Conservation (phyloP, 2,329 filamentous ascomycete species). For the Pleurostoma richardsiae region DNA sequence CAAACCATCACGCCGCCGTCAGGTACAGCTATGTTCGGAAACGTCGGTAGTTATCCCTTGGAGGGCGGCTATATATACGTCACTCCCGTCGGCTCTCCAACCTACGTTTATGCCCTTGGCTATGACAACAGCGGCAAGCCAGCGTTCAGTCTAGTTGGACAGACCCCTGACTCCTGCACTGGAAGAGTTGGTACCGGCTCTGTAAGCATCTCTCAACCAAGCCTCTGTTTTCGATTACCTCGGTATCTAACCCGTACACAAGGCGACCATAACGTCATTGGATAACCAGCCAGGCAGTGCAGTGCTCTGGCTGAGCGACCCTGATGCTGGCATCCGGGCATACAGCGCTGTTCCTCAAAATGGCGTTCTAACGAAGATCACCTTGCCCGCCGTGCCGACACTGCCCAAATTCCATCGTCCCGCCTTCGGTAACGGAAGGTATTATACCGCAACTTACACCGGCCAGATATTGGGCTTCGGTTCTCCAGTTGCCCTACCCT, state of each 20-base stretch:
- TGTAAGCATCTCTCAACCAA: no score
- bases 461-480: conserved; percentile 26
- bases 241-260: background rate
- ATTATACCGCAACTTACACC: conserved; percentile 24
- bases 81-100: conserved; percentile 23
- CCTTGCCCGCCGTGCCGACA: conserved; percentile 28
- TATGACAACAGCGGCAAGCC: conserved; percentile 21
- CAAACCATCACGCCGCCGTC: conserved; percentile 32
- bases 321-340: conserved; percentile 28
- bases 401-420: conserved; percentile 31
- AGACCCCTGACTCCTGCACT: conserved; percentile 15
- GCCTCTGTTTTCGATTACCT: no score
- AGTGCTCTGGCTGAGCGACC: conserved; percentile 33
- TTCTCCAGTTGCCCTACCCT: conserved; percentile 32
- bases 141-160: conserved; percentile 23
- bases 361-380: conserved; percentile 25
- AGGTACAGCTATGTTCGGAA: conserved; percentile 40
- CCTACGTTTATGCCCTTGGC: conserved; percentile 25
- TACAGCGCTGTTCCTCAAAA: conserved; percentile 32
- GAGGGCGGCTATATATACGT: conserved; percentile 45
- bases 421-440: conserved; percentile 33
- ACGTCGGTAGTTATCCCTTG: conserved; percentile 40
- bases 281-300: conserved; percentile 28
- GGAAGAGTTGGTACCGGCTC: conserved; percentile 21
- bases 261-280: conserved; percentile 29